Base-by-base conservation (phyloP, 2,329 filamentous ascomycete genomes). In the Alternaria arbusti region DNA sequence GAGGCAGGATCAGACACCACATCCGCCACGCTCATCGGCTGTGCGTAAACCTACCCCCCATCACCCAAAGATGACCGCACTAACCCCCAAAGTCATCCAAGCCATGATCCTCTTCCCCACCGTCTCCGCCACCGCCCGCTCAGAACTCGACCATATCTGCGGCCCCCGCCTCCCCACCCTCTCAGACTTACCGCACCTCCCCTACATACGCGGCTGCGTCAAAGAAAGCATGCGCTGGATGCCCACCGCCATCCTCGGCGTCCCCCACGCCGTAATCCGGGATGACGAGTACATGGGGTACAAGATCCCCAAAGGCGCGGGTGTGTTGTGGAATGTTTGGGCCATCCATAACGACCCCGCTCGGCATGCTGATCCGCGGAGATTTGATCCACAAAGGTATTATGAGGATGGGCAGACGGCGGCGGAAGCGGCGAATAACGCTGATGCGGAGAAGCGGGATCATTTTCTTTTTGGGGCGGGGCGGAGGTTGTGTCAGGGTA, bases 371-470 rank as follows among this genome's bases (percentile, higher is more conserved):
- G 73, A 84, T 20, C 84, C 84, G 0, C 69, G 78, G 3, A 65
- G 54, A 3, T 86, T 86, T 65, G 69, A 84, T 54, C 84, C 84
- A 0, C 77, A 76, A 3, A 77, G 83, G 3, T 84, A 70, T 57
- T n/a, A 49, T 4, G 22, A 69, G 15, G 71, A 76, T 40, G 12
- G n/a, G 2, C 73, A 75, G 30, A 71, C 73, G 3, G 69, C 77
- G 5, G 77, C 73, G 11, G 78, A 80, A 47, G 74, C 66, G 45
- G 77, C 73, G 15, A 74, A 50, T 0, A 78, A 82, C 22, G 64
- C 79, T 0, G 67, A 75, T 36, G 28, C 67, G 0, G 50, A 65
- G 0, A 63, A 71, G 20, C 71, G 73, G n/a, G 80, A 82, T 43
- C 78, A 81, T 47, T 81, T 77, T 22, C 67, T 70, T 13, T 83